A percentile compares a stretch with the other conserved stretches of the same genome.
phyloP scores from a whole-genome alignment of 345 rosid species.

The Brassica juncea region DNA sequence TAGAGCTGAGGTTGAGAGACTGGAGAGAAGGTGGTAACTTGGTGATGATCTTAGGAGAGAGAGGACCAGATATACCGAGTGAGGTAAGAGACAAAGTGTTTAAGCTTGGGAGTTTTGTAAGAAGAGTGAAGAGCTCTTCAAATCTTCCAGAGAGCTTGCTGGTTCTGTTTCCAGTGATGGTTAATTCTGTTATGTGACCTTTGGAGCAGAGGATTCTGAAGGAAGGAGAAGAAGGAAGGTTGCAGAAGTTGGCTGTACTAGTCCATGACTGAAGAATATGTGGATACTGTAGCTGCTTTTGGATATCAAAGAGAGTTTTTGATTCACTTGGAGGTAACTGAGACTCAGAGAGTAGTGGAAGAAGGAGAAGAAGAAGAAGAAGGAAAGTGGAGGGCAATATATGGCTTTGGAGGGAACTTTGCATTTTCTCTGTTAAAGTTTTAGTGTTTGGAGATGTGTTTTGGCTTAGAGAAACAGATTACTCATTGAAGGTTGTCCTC shows the following conservation, averaged over 20 bases:
- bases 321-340: slow-evolving; percentile 62
- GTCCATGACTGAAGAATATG: slow-evolving; percentile 69
- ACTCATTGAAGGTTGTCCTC: slow-evolving; percentile 3
- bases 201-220: slow-evolving; percentile 59
- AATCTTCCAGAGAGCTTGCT: slow-evolving; percentile 49
- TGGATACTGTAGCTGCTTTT: slow-evolving; percentile 70
- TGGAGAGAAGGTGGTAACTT: slow-evolving; percentile 55
- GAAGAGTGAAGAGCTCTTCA: slow-evolving; percentile 66
- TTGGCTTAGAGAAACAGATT: slow-evolving; percentile 19
- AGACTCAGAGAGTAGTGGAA: slow-evolving; percentile 45
- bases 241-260: slow-evolving; percentile 74
- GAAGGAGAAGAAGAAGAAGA: slow-evolving; percentile 25
- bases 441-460: slow-evolving; percentile 12
- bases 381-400: slow-evolving; percentile 31
- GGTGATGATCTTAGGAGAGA: slow-evolving; percentile 54
- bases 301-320: slow-evolving; percentile 57
- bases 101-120: slow-evolving; percentile 66
- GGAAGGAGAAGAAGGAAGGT: slow-evolving; percentile 61
- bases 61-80: slow-evolving; percentile 74
- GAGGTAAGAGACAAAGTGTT: slow-evolving; percentile 65
- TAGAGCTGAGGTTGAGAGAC: slow-evolving; percentile 66
- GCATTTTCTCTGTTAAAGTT: slow-evolving; percentile 28
- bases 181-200: slow-evolving; percentile 55
- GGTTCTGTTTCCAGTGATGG: slow-evolving; percentile 64
- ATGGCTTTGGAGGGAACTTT: slow-evolving; percentile 9